Conservation (phyloP, 106 monocot genomes). For the Xerophyta viscosa region DNA sequence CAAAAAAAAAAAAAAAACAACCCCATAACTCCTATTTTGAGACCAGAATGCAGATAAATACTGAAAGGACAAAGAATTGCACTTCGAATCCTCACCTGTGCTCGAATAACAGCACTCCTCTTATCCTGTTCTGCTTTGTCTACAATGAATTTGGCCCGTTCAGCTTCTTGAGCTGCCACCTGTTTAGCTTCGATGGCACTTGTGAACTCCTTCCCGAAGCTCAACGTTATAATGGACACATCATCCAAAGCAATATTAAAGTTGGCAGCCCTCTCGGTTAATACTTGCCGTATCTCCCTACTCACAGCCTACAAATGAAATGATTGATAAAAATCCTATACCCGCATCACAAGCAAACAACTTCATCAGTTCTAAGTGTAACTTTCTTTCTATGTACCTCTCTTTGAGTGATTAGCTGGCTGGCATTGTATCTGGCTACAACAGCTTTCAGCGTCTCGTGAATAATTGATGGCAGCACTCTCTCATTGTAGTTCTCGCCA, state of each 20-base stretch:
- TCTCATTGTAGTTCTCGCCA: constrained; percentile 75
- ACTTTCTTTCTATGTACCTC: too few species aligned
- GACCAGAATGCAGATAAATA: too few species aligned
- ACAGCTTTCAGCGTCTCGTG: constrained; percentile 89
- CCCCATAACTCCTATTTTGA: too few species aligned
- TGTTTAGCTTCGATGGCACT: constrained; percentile 89
- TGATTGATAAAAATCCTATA: too few species aligned
- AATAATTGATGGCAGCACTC: constrained; percentile 72
- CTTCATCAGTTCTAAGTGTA: too few species aligned
- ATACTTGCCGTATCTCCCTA: constrained; percentile 73
- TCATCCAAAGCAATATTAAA: constrained; percentile 86
- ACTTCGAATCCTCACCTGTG: constrained; percentile 31
- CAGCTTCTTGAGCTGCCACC: constrained; percentile 87
- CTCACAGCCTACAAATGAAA: constrained; percentile 44
- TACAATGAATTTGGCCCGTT: constrained; percentile 78
- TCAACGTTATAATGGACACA: constrained; percentile 73
- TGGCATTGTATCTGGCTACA: constrained; percentile 95
- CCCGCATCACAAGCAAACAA: too few species aligned
- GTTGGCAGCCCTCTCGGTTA: constrained; percentile 67
- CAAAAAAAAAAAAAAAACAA: too few species aligned
- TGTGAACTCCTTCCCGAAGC: constrained; percentile 88
- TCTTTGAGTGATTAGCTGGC: constrained; percentile 95
- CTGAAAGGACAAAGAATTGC: too few species aligned
- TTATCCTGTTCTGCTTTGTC: constrained; percentile 92
- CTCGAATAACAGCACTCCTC: constrained; percentile 74